These are phyloP conservation scores for Malassezia sympodialis DNA, from an alignment of 1,284 basidiomycete genomes.

Conservation along the genomic window DNA sequence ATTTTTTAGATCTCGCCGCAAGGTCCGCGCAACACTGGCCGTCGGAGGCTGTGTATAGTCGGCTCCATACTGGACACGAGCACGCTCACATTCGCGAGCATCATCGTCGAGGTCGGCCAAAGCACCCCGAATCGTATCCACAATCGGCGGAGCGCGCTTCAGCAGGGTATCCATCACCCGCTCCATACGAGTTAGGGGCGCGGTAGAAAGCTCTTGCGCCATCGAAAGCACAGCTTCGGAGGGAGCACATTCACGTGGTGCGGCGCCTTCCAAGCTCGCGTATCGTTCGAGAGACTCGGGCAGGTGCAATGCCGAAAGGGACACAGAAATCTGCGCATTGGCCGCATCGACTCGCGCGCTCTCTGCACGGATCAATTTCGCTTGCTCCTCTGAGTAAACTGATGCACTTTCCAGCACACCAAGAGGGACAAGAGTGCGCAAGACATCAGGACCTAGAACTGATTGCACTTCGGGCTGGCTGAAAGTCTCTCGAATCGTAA, in stretches of 20 bases:
- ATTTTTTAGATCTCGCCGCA: slow-evolving; percentile 70
- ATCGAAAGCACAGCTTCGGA: neutral
- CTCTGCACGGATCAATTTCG: slow-evolving; percentile 81
- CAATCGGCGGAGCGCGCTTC: neutral
- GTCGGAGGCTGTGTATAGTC: slow-evolving; percentile 82
- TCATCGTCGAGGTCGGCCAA: slow-evolving; percentile 40
- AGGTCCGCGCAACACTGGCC: slow-evolving; percentile 49
- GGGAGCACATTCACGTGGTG: slow-evolving; percentile 51
- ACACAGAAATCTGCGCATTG: slow-evolving; percentile 69
- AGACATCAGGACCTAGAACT: slow-evolving; percentile 85
- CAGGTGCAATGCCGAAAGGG: slow-evolving; percentile 72
- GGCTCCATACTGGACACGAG: slow-evolving; percentile 66
- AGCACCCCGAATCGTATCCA: slow-evolving; percentile 19
- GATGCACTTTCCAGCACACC: slow-evolving; percentile 92
- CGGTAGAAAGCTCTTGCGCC: neutral
- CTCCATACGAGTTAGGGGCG: slow-evolving; percentile 10
- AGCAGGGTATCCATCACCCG: slow-evolving; percentile 1
- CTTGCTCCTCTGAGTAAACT: slow-evolving; percentile 97
- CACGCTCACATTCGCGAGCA: slow-evolving; percentile 49
- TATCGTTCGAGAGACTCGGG: slow-evolving; percentile 67
- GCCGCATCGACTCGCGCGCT: slow-evolving; percentile 74
- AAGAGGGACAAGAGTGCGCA: slow-evolving; percentile 75
- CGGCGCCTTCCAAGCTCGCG: slow-evolving; percentile 57
- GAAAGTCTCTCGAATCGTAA: slow-evolving; percentile 89
- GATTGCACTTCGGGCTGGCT: slow-evolving; percentile 82